A percentile compares a stretch with the other conserved stretches of the same genome.
Evolutionary conservation across 2,329 filamentous ascomycete genomes (phyloP).

Genomic region (Fusarium transvaalense): DNA sequence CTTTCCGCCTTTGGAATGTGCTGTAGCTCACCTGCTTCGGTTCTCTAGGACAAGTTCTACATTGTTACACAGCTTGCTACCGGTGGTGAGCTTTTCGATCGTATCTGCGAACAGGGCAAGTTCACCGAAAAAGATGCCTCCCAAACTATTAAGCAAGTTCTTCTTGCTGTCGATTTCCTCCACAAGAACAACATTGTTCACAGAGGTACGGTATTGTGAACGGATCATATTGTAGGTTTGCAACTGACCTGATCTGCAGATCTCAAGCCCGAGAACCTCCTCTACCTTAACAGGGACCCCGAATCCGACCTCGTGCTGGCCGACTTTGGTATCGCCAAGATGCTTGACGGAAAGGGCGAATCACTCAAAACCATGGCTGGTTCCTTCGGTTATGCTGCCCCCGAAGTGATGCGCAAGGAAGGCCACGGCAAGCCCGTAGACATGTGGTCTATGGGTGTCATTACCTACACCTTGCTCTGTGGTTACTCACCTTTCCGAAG

Average conservation of each 20-base stretch:
- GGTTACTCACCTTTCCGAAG: conserved; percentile 98
- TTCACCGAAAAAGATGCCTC: conserved; percentile 99
- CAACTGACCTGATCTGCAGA: conserved; percentile 66
- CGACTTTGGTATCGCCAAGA: conserved; percentile 99
- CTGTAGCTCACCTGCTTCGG: conserved; percentile 24
- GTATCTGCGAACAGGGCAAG: conserved; percentile 97
- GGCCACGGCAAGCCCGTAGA: conserved; percentile 98
- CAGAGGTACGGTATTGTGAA: conserved; percentile 72
- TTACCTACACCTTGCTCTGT: conserved; percentile 97
- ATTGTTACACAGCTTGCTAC: conserved; percentile 97
- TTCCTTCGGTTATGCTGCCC: conserved; percentile 96
- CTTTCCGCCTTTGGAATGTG: not conserved
- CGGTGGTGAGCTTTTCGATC: conserved; percentile 95
- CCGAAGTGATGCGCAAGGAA: conserved; percentile 97
- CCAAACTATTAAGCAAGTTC: conserved; percentile 93
- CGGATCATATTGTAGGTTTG: not conserved
- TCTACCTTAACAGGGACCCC: conserved; percentile 84
- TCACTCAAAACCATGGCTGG: conserved; percentile 98
- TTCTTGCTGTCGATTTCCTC: conserved; percentile 93
- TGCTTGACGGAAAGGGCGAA: conserved; percentile 89
- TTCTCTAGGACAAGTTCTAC: conserved; percentile 93
- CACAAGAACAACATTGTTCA: conserved; percentile 97
- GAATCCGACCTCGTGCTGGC: conserved; percentile 91
- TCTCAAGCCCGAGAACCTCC: conserved; percentile 96
- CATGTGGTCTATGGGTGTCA: conserved; percentile 99